Conservation (phyloP, 1,284 basidiomycete genomes). For the Exobasidium rhododendri region DNA sequence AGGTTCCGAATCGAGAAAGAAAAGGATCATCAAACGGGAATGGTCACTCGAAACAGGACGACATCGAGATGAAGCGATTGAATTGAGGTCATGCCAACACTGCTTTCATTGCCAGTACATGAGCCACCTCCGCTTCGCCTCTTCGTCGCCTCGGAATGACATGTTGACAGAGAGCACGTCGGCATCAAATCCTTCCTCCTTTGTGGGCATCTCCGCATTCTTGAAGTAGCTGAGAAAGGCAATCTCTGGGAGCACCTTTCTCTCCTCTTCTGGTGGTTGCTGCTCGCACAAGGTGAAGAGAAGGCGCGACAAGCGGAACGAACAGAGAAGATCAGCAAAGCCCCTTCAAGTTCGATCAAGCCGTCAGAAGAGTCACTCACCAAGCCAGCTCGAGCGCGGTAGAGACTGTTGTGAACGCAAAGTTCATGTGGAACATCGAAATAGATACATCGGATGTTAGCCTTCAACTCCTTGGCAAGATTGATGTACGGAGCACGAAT, state of each 20-base stretch:
- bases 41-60: not conserved
- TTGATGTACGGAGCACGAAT: slow-evolving; percentile 32
- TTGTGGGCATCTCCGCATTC: slow-evolving; percentile 5
- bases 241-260: slow-evolving; percentile 9
- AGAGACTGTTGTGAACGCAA: slow-evolving; percentile 16
- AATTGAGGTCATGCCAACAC: not conserved
- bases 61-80: slow-evolving; percentile 12
- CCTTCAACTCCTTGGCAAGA: slow-evolving; percentile 11
- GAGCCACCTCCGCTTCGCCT: slow-evolving; percentile 9
- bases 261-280: not conserved
- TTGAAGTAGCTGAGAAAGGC: slow-evolving; percentile 13
- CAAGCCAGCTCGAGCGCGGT: slow-evolving; percentile 9
- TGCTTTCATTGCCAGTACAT: not conserved
- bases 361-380: too few species aligned
- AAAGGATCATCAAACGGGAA: not conserved
- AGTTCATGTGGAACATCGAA: slow-evolving; percentile 15
- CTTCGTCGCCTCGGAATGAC: slow-evolving; percentile 3
- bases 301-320: too few species aligned
- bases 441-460: slow-evolving; percentile 15
- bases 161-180: slow-evolving; percentile 5
- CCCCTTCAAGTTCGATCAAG: too few species aligned
- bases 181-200: slow-evolving; percentile 13
- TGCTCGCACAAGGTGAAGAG: not conserved
- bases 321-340: too few species aligned
- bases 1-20: not conserved